Evolutionary conservation across 495 filamentous ascomycete genomes (phyloP).

Genomic region (Trichocladium uniseriatum): DNA sequence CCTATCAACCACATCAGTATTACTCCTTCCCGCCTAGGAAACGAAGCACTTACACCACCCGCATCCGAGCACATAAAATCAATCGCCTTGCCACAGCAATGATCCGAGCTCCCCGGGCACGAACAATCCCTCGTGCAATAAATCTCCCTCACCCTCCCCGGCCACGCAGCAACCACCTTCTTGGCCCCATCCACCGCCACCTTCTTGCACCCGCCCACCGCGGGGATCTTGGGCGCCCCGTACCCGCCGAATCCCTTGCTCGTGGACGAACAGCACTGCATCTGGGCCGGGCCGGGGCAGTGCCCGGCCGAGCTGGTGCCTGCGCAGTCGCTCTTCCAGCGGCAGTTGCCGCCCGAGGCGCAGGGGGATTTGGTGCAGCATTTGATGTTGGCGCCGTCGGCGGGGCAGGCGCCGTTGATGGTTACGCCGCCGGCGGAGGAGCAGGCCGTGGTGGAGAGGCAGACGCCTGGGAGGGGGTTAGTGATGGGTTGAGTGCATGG

Average conservation of each 20-base stretch:
- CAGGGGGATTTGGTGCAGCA: conserved; percentile 37
- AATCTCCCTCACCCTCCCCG: conserved; percentile 30
- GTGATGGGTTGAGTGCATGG: not conserved
- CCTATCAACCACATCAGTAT: not conserved
- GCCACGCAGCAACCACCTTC: conserved; percentile 27
- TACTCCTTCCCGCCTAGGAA: not conserved
- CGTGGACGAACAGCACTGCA: conserved; percentile 32
- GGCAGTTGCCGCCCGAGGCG: conserved; percentile 26
- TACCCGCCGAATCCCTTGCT: conserved; percentile 26
- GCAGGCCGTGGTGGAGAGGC: conserved; percentile 26
- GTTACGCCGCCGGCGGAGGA: conserved; percentile 24
- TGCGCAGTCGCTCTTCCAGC: conserved; percentile 30
- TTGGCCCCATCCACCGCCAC: conserved; percentile 27
- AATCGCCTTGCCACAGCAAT: conserved; percentile 34
- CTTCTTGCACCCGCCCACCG: conserved; percentile 29
- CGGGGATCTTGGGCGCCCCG: conserved; percentile 22
- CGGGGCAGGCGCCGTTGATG: conserved; percentile 28
- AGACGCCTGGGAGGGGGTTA: conserved; percentile 22
- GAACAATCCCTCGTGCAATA: conserved; percentile 27
- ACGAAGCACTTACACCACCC: conserved; percentile 25
- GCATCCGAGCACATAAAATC: conserved; percentile 37
- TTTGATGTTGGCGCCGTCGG: conserved; percentile 27
- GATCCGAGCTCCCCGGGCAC: conserved; percentile 27
- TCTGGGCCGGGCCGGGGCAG: conserved; percentile 32
- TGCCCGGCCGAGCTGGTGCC: conserved; percentile 19